Conservation (phyloP, 352 stramenopile species). For the Phytopythium sindhum region DNA sequence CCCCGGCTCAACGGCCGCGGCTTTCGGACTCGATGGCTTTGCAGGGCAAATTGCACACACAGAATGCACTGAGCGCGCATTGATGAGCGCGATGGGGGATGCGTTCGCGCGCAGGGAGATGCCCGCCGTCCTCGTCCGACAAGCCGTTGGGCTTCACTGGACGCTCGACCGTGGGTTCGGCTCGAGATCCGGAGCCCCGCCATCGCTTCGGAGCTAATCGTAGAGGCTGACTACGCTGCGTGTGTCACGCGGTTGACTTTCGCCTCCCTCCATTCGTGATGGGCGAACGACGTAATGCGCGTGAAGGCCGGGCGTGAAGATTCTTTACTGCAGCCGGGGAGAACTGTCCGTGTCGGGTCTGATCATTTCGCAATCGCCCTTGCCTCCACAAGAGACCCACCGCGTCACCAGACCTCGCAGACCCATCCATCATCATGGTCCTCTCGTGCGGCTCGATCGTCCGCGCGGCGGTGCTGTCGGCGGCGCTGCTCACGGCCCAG, state of each 20-base stretch:
- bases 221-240: background rate
- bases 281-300: background rate
- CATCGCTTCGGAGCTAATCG: background rate
- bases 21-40: too few relatives aligned
- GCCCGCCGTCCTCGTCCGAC: background rate
- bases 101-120: background rate
- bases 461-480: conserved; percentile 15
- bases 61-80: background rate
- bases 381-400: background rate
- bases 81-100: background rate
- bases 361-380: background rate
- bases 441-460: conserved; percentile 10
- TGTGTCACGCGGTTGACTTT: background rate
- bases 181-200: background rate
- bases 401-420: background rate
- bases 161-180: background rate
- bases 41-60: background rate
- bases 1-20: background rate
- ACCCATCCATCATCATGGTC: background rate
- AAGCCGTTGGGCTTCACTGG: background rate
- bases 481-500: conserved; percentile 14
- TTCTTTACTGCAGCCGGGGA: background rate
- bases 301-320: background rate
- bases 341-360: too few relatives aligned
- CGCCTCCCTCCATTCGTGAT: background rate